A percentile compares a stretch with the other conserved stretches of the same genome.
Conservation (phyloP, 305 asterid genomes). For the Solanum aculeatissimum region DNA sequence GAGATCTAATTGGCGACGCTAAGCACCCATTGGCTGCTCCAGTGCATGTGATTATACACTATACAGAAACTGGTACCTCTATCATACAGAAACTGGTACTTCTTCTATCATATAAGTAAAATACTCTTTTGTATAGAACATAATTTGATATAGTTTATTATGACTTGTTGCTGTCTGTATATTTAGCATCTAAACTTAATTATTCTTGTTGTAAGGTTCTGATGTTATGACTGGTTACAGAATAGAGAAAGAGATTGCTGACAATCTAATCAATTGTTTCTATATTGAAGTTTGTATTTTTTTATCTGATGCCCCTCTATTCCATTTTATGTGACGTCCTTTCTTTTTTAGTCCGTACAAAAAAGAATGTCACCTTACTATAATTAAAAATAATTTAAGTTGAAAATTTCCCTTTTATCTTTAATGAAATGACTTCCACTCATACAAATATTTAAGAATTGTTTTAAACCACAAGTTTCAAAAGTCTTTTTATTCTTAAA, state of each 20-base stretch:
- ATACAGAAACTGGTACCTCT: neutral
- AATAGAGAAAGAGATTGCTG: neutral
- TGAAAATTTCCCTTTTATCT: no score
- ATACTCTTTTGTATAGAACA: neutral
- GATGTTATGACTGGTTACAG: neutral
- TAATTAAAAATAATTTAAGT: no score
- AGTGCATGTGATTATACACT: slow-evolving; percentile 36
- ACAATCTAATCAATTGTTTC: neutral
- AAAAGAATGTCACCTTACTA: no score
- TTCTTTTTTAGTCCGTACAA: no score
- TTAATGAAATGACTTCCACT: no score
- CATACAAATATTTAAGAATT: no score
- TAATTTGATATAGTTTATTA: neutral
- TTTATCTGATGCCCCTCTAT: no score
- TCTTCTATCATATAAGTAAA: neutral
- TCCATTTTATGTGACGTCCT: no score
- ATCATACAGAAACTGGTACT: neutral
- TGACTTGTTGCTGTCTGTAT: neutral
- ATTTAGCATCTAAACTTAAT: neutral
- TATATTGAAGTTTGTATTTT: neutral
- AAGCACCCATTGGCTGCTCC: slow-evolving; percentile 52
- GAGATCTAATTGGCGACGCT: slow-evolving; percentile 28
- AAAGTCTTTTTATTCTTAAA: no score
- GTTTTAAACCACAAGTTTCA: no score
- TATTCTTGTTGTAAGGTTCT: neutral